Conservation (phyloP, 2,329 filamentous ascomycete genomes). For the Epicoccum nigrum region DNA sequence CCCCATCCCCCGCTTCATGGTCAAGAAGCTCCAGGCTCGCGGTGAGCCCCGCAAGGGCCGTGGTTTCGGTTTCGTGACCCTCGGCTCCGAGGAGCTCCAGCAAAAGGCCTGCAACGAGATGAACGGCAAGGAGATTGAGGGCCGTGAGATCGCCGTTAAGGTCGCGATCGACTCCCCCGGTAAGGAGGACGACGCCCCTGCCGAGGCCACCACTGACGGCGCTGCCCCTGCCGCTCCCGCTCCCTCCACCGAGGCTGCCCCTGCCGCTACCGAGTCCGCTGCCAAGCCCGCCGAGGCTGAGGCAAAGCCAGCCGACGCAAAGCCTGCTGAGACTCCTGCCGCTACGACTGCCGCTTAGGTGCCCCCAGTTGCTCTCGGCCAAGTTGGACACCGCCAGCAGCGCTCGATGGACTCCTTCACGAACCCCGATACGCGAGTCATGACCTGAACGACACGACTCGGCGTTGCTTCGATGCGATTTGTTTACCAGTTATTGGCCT, state of each 20-base stretch:
- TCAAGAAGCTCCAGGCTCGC: constrained; percentile 99
- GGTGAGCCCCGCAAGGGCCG: constrained; percentile 98
- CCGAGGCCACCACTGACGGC: constrained; percentile 54
- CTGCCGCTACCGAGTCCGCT: constrained; percentile 31
- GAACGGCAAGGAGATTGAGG: constrained; percentile 99
- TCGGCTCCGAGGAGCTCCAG: constrained; percentile 93
- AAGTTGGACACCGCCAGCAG: constrained; percentile 24
- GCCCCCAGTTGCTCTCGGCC: constrained; percentile 29
- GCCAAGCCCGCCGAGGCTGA: constrained; percentile 13
- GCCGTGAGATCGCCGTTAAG: constrained; percentile 99
- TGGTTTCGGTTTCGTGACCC: constrained; percentile 97
- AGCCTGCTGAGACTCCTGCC: constrained; percentile 23
- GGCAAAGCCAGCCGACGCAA: constrained; percentile 28
- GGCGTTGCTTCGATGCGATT: constrained; percentile 30
- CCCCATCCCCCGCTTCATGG: constrained; percentile 99
- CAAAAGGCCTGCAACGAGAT: constrained; percentile 97
- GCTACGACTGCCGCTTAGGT: constrained; percentile 44
- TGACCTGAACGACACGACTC: constrained; percentile 21
- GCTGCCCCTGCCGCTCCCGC: constrained; percentile 44
- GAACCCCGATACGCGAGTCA: constrained; percentile 15
- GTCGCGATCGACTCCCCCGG: constrained; percentile 99
- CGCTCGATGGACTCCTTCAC: constrained; percentile 15
- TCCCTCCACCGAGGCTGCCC: constrained; percentile 20
- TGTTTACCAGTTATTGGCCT: constrained; percentile 30
- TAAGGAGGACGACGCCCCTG: constrained; percentile 85